Evolutionary conservation across 1,284 basidiomycete species (phyloP).

Genomic region (Leccinum fuscescens): DNA sequence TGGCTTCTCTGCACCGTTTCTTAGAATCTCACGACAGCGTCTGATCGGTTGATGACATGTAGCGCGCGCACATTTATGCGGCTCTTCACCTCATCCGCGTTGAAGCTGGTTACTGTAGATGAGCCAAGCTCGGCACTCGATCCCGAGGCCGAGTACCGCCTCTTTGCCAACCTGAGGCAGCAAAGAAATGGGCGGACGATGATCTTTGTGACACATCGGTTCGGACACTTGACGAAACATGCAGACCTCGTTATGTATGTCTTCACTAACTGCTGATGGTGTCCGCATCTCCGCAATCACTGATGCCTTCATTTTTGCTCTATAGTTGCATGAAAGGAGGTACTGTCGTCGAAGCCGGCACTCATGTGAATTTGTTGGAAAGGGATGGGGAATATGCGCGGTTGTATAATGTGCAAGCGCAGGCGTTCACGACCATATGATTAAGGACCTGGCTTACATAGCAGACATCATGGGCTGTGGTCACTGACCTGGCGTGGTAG

Average conservation of each 20-base stretch:
- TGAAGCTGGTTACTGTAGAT: constrained; percentile 49
- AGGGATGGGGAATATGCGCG: constrained; percentile 51
- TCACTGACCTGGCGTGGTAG: too few species aligned
- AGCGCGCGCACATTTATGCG: constrained; percentile 45
- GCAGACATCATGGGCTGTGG: too few species aligned
- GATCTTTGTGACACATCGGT: constrained; percentile 69
- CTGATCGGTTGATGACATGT: too few species aligned
- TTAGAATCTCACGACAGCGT: too few species aligned
- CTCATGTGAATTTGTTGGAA: constrained; percentile 48
- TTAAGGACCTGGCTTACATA: background rate
- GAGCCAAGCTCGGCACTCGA: constrained; percentile 56
- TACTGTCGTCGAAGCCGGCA: constrained; percentile 50
- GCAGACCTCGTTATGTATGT: constrained; percentile 60
- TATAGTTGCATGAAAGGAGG: constrained; percentile 62
- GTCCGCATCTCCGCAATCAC: background rate
- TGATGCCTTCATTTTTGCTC: background rate
- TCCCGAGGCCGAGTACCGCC: constrained; percentile 45
- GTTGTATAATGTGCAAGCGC: constrained; percentile 55
- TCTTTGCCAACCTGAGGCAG: constrained; percentile 53
- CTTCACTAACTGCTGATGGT: too few species aligned
- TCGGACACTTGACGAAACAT: constrained; percentile 62
- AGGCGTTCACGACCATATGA: constrained; percentile 40
- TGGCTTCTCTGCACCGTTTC: too few species aligned
- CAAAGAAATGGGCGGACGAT: constrained; percentile 58
- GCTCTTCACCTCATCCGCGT: constrained; percentile 40